Conservation (phyloP, 2,329 filamentous ascomycete genomes). For the Scleromitrula shiraiana region DNA sequence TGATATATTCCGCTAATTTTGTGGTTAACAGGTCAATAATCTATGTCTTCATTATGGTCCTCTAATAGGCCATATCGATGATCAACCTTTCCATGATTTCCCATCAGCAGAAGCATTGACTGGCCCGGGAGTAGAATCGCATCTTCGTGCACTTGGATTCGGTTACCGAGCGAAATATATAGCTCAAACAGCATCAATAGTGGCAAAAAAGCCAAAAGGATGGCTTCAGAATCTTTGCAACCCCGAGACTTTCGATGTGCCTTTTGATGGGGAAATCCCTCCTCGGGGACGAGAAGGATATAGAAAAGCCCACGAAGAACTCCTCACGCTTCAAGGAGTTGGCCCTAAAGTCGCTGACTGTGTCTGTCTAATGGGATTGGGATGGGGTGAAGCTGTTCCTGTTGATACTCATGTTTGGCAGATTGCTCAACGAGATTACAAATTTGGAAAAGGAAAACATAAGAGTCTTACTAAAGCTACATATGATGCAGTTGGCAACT, state of each 20-base stretch:
- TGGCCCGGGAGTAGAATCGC: constrained; percentile 65
- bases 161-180: constrained; percentile 94
- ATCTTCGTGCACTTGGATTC: constrained; percentile 77
- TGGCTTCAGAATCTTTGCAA: constrained; percentile 80
- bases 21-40: constrained; percentile 73
- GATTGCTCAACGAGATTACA: constrained; percentile 93
- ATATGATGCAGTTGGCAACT: constrained; percentile 83
- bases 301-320: constrained; percentile 74
- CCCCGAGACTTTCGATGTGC: constrained; percentile 70
- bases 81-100: constrained; percentile 77
- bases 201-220: constrained; percentile 56
- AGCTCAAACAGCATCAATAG: constrained; percentile 69
- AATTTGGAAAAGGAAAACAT: constrained; percentile 73
- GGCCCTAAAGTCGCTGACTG: constrained; percentile 97
- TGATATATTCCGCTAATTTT: too few species aligned
- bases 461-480: constrained; percentile 82
- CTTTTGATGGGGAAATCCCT: constrained; percentile 38
- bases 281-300: constrained; percentile 44
- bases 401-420: constrained; percentile 99
- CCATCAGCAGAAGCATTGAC: constrained; percentile 69
- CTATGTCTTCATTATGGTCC: constrained; percentile 80
- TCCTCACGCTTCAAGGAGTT: constrained; percentile 76
- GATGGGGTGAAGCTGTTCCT: constrained; percentile 91
- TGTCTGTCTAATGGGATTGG: constrained; percentile 90
- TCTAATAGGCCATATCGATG: constrained; percentile 61